Evolutionary conservation across 352 stramenopile genomes (phyloP).

Genomic region (Globisporangium splendens): DNA sequence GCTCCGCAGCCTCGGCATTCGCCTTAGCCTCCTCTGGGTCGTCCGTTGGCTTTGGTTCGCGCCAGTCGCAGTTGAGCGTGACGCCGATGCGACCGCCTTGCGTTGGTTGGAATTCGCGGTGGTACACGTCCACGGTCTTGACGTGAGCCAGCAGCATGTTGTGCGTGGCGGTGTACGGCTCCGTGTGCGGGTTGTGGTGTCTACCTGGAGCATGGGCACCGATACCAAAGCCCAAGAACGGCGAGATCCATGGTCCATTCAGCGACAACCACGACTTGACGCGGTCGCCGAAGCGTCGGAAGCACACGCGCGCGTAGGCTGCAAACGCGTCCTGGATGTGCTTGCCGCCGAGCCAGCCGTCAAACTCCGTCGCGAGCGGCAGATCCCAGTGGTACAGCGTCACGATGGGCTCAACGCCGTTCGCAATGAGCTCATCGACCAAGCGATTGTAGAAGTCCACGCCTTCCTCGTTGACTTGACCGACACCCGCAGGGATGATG

Average conservation of each 20-base stretch:
- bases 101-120: constrained; percentile 62
- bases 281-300: constrained; percentile 87
- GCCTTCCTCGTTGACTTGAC: constrained; percentile 68
- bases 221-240: constrained; percentile 82
- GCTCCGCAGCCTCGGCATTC: constrained; percentile 64
- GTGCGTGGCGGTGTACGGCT: constrained; percentile 87
- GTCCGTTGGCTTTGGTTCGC: constrained; percentile 59
- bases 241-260: constrained; percentile 89
- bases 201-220: constrained; percentile 83
- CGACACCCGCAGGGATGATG: constrained; percentile 80
- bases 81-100: constrained; percentile 89
- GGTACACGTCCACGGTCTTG: constrained; percentile 77
- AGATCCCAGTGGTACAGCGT: constrained; percentile 95
- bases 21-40: constrained; percentile 48
- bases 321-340: constrained; percentile 64
- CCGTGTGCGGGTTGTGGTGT: constrained; percentile 35
- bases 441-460: constrained; percentile 84
- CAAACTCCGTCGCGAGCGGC: constrained; percentile 73
- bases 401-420: constrained; percentile 75
- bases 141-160: constrained; percentile 89
- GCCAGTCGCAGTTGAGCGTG: constrained; percentile 88
- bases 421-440: constrained; percentile 64
- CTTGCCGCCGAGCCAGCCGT: constrained; percentile 51
- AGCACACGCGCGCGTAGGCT: constrained; percentile 89
- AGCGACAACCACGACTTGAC: constrained; percentile 93